Base-by-base conservation (phyloP, 2,329 filamentous ascomycete genomes). In the Fusarium brachygibbosum region DNA sequence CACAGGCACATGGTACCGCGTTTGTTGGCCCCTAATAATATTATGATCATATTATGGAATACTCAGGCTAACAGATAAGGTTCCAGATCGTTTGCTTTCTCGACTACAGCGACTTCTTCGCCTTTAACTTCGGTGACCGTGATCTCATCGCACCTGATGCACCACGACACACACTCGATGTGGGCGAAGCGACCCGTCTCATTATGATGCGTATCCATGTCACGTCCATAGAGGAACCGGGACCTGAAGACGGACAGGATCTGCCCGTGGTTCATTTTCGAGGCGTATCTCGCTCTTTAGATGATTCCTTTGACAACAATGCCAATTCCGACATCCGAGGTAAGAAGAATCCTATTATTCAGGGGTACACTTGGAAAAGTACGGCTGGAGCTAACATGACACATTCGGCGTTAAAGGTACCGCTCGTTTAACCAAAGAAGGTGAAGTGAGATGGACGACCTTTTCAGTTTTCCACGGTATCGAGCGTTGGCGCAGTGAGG, bases 401-500 rank as follows among this genome's bases (percentile, higher is more conserved):
- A 68, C 46, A 68, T 76, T 75, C 58, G 37, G 57, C 66, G 72
- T 68, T 5, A 74, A 74, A 86, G 89, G 91, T 3, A 85, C 80
- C 1, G 91, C 92, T 1, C 82, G 89, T 13, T 79, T 90, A 68
- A 94, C 91, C 0, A 83, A 83, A 13, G 85, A 92, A 67, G 91
- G 91, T 13, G 91, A 93, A 67, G 88, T 94, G 6, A 82, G 90
- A 42, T 94, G 92, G 92, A 92, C 90, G 3, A 90, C 88, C 0
- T 87, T 88, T 54, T 91, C 88, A 2, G 83, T 93, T 14, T 83
- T 84, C 67, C 80, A 85, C 69, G 89, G 90, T 48, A 84, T 92
- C 68, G 88, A 91, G 73, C 82, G 91, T 23, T 94, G 92, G 92
- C 85, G 87, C n/a, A 91, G 89, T 73, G 92, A 95, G 79, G 87